A percentile compares a stretch with the other conserved stretches of the same genome.
phyloP scores from a whole-genome alignment of 1,284 basidiomycete species.

The Filobasidium uniguttulatum region DNA sequence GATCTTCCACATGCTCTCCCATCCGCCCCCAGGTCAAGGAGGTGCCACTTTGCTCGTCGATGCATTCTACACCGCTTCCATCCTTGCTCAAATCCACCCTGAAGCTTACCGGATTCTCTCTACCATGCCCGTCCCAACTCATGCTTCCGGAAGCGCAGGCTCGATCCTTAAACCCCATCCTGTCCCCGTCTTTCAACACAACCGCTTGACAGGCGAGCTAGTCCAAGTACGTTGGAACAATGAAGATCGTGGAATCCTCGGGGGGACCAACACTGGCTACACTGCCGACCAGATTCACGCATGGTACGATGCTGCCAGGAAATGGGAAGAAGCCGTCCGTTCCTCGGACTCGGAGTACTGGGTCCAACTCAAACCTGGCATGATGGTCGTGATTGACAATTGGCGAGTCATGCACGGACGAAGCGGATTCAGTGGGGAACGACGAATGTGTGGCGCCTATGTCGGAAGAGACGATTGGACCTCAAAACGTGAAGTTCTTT shows the following conservation, averaged over 20 bases:
- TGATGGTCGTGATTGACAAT: slow-evolving; percentile 79
- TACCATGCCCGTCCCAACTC: slow-evolving; percentile 56
- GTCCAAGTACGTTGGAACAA: slow-evolving; percentile 85
- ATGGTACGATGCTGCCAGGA: slow-evolving; percentile 73
- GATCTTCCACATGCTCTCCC: slow-evolving; percentile 83
- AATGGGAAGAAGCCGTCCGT: slow-evolving; percentile 63
- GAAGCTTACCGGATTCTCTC: slow-evolving; percentile 60
- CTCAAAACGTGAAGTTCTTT: slow-evolving; percentile 57
- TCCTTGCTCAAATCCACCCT: slow-evolving; percentile 60
- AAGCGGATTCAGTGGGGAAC: slow-evolving; percentile 69
- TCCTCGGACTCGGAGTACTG: slow-evolving; percentile 78
- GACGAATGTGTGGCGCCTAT: slow-evolving; percentile 92
- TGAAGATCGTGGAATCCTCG: slow-evolving; percentile 73
- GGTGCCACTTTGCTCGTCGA: slow-evolving; percentile 85
- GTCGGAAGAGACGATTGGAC: slow-evolving; percentile 79
- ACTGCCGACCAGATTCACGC: slow-evolving; percentile 48
- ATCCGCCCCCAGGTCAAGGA: slow-evolving; percentile 58
- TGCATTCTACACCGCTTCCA: slow-evolving; percentile 77
- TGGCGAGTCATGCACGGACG: slow-evolving; percentile 89
- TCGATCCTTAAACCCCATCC: slow-evolving; percentile 51
- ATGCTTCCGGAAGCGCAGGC: slow-evolving; percentile 69
- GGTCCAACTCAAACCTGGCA: slow-evolving; percentile 75
- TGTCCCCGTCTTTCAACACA: slow-evolving; percentile 52
- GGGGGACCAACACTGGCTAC: slow-evolving; percentile 40
- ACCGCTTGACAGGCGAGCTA: slow-evolving; percentile 49